phyloP scores from a whole-genome alignment of 306 rosid species.

The Pterocarpus macrocarpus region DNA sequence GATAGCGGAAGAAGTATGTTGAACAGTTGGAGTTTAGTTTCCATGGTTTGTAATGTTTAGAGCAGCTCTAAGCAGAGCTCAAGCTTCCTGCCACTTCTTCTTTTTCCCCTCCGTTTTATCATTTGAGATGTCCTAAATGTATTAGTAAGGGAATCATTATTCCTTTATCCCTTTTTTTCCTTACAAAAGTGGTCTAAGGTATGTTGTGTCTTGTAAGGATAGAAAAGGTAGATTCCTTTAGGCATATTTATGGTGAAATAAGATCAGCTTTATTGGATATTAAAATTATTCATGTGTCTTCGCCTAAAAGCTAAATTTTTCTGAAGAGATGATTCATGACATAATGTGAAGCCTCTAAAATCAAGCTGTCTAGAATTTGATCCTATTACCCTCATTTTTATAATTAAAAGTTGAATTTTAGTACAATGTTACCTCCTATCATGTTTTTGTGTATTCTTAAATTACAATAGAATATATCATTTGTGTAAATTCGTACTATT shows the following conservation, averaged over 20 bases:
- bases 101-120: neutral
- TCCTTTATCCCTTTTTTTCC: neutral
- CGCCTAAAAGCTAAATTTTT: no score
- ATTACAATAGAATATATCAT: neutral
- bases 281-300: no score
- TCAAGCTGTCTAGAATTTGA: no score
- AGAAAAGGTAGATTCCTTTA: neutral
- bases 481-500: neutral
- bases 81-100: neutral
- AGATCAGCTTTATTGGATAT: neutral
- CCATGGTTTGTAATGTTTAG: neutral
- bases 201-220: neutral
- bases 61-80: neutral
- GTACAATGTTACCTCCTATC: neutral
- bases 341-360: no score
- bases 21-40: neutral
- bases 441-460: neutral
- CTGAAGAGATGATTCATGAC: no score
- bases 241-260: neutral
- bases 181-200: neutral
- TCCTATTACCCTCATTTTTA: neutral
- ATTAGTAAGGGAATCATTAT: neutral
- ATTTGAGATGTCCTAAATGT: slow-evolving; percentile 3
- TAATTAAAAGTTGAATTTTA: neutral
- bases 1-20: neutral